These are phyloP conservation scores for Mycena vitilis DNA, from an alignment of 768 basidiomycete species.

Conservation along the genomic window DNA sequence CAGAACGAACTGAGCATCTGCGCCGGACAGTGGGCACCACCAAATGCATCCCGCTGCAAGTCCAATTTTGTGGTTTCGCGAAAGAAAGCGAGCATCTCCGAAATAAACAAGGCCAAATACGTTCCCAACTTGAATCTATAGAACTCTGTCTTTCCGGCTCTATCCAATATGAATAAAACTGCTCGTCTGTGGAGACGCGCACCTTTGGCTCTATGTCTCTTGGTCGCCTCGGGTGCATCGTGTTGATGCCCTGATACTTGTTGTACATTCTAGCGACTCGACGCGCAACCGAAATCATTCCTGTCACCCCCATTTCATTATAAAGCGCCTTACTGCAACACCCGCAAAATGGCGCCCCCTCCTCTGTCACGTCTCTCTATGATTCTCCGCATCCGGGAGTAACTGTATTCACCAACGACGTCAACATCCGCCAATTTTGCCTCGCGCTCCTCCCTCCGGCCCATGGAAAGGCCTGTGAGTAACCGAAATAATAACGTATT, in stretches of 20 bases:
- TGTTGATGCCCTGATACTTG: too few relatives aligned
- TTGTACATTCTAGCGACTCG: neutral
- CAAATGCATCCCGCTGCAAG: constrained; percentile 22
- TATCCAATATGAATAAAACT: too few relatives aligned
- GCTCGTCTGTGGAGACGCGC: too few relatives aligned
- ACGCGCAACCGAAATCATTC: constrained; percentile 20
- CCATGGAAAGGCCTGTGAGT: constrained; percentile 54
- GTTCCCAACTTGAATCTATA: too few relatives aligned
- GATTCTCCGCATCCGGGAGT: constrained; percentile 59
- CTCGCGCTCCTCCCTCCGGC: constrained; percentile 56
- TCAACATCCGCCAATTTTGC: constrained; percentile 54
- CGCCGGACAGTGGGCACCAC: constrained; percentile 31
- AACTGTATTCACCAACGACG: constrained; percentile 54
- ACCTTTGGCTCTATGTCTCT: too few relatives aligned
- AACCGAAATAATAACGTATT: too few relatives aligned
- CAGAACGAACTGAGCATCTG: constrained; percentile 39
- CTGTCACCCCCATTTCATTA: constrained; percentile 4
- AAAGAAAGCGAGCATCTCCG: neutral
- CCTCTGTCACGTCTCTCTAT: constrained; percentile 50
- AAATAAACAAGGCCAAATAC: neutral
- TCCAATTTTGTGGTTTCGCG: neutral
- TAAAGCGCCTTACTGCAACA: neutral
- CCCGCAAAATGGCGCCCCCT: constrained; percentile 36
- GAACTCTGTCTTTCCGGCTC: too few relatives aligned
- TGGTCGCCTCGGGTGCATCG: too few relatives aligned